phyloP scores from a whole-genome alignment of 805 yeast species.

The Metschnikowia matae region DNA sequence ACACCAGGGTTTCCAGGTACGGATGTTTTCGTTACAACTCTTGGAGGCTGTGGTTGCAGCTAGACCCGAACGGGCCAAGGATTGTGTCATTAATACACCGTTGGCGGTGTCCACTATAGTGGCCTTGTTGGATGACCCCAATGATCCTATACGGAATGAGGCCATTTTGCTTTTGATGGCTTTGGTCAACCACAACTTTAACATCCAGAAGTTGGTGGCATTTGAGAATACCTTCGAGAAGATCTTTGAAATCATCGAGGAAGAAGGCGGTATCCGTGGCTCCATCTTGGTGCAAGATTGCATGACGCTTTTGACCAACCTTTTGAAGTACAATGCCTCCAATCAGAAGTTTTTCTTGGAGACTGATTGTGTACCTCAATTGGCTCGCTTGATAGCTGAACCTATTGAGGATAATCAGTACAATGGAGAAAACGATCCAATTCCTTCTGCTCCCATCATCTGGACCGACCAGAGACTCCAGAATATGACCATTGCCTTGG shows the following conservation, averaged over 20 bases:
- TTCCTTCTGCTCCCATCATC: constrained; percentile 36
- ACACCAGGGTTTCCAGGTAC: constrained; percentile 65
- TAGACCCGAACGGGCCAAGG: constrained; percentile 70
- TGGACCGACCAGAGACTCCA: constrained; percentile 77
- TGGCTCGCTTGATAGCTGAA: constrained; percentile 60
- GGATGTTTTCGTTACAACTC: constrained; percentile 78
- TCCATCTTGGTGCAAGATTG: constrained; percentile 91
- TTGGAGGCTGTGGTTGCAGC: constrained; percentile 79
- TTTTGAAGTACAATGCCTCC: constrained; percentile 77
- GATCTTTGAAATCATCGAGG: constrained; percentile 71
- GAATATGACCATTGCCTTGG: constrained; percentile 64
- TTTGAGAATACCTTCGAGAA: constrained; percentile 89
- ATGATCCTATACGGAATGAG: constrained; percentile 89
- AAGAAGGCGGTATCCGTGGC: constrained; percentile 87
- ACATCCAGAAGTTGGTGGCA: constrained; percentile 88
- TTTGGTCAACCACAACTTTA: constrained; percentile 73
- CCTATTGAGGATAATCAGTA: constrained; percentile 40
- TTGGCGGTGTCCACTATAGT: constrained; percentile 78
- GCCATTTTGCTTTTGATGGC: constrained; percentile 80
- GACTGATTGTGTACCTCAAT: constrained; percentile 67
- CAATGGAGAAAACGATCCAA: constrained; percentile 26
- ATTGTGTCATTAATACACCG: constrained; percentile 66
- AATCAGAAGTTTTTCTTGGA: constrained; percentile 88
- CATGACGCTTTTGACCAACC: constrained; percentile 64
- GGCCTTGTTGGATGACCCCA: constrained; percentile 37